phyloP scores from a whole-genome alignment of 1,284 basidiomycete species.

The Coniferiporia weirii region DNA sequence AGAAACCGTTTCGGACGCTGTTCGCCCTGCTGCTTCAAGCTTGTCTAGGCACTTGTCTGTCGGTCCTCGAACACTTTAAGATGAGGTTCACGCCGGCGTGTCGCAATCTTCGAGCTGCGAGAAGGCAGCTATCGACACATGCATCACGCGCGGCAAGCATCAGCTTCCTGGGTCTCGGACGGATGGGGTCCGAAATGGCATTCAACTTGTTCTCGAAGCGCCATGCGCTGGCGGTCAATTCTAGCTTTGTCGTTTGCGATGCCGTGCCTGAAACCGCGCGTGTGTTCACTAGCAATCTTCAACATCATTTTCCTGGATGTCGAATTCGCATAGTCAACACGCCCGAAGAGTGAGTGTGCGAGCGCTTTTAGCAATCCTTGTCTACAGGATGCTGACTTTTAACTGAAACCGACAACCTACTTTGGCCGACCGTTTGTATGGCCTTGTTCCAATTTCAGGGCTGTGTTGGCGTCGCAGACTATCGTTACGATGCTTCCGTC shows the following conservation, averaged over 20 bases:
- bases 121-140: neutral
- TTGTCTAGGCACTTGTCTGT: too few relatives aligned
- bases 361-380: slow-evolving; percentile 9
- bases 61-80: too few relatives aligned
- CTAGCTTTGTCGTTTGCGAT: slow-evolving; percentile 72
- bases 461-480: slow-evolving; percentile 54
- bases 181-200: slow-evolving; percentile 84
- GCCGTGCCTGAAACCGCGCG: slow-evolving; percentile 56
- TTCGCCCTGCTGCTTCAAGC: too few relatives aligned
- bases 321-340: slow-evolving; percentile 51
- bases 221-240: slow-evolving; percentile 31
- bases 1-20: too few relatives aligned
- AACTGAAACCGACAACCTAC: slow-evolving; percentile 9
- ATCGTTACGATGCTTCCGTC: slow-evolving; percentile 87
- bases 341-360: slow-evolving; percentile 59
- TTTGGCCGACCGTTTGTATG: neutral
- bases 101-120: neutral
- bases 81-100: slow-evolving; percentile 1
- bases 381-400: slow-evolving; percentile 8
- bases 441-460: slow-evolving; percentile 35
- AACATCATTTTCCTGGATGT: slow-evolving; percentile 50
- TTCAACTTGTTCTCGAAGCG: slow-evolving; percentile 74
- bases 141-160: slow-evolving; percentile 44
- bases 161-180: slow-evolving; percentile 76
- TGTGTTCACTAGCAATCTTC: slow-evolving; percentile 52